Conservation (phyloP, 805 yeast genomes). For the Suhomyces emberorum region DNA sequence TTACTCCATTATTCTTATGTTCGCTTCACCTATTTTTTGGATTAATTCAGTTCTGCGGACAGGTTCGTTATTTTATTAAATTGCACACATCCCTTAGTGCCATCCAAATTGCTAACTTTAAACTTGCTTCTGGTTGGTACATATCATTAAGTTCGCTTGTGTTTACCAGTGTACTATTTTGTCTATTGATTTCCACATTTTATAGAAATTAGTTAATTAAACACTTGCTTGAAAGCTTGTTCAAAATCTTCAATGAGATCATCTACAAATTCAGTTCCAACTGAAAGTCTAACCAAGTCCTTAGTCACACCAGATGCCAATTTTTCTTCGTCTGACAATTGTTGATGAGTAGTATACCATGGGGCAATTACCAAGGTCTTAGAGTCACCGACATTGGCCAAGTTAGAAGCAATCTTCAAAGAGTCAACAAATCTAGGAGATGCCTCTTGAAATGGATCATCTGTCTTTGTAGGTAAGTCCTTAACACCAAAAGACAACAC, state of each 20-base stretch:
- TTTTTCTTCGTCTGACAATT: conserved; percentile 79
- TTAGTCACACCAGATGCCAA: conserved; percentile 80
- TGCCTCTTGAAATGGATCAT: conserved; percentile 62
- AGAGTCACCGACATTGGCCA: conserved; percentile 96
- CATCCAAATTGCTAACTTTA: not conserved
- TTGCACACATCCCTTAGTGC: not conserved
- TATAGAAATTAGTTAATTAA: conserved; percentile 14
- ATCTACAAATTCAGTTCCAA: conserved; percentile 82
- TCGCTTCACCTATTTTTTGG: not conserved
- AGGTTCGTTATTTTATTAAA: not conserved
- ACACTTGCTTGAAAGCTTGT: conserved; percentile 72
- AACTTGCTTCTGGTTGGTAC: not conserved
- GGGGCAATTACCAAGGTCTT: conserved; percentile 96
- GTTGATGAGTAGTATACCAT: conserved; percentile 93
- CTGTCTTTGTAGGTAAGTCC: conserved; percentile 40
- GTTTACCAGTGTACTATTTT: not conserved
- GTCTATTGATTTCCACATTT: not conserved
- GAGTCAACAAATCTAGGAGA: conserved; percentile 83
- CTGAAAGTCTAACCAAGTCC: conserved; percentile 81
- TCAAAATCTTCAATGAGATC: conserved; percentile 77
- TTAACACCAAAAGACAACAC: conserved; percentile 88
- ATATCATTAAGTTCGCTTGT: not conserved
- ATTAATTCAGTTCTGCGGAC: not conserved
- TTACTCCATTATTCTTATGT: not conserved
- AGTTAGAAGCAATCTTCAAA: conserved; percentile 81